Evolutionary conservation across 306 rosid genomes (phyloP).

Genomic region (Inga leiocalycina): DNA sequence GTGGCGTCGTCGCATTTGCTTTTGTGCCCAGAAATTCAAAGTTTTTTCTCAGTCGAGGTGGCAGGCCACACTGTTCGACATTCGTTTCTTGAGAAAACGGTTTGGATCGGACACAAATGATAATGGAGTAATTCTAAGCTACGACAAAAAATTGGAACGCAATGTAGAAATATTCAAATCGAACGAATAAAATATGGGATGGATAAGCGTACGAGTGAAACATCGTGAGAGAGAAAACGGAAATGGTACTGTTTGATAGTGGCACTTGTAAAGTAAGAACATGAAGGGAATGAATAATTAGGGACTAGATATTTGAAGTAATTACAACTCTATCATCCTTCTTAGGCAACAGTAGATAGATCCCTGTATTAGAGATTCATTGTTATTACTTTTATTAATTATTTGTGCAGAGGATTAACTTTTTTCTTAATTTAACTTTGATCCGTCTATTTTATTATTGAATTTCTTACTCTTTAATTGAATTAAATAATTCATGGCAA

Average conservation of each 20-base stretch:
- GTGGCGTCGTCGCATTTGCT: conserved; percentile 39
- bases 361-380: neutral
- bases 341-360: neutral
- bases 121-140: conserved; percentile 29
- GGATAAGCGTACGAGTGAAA: conserved; percentile 9
- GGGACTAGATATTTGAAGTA: neutral
- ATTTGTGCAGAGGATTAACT: neutral
- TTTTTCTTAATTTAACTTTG: neutral
- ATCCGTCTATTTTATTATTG: neutral
- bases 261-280: neutral
- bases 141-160: neutral
- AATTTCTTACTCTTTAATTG: too few relatives aligned
- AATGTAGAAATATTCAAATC: neutral
- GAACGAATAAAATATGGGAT: neutral
- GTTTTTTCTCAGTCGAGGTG: conserved; percentile 46
- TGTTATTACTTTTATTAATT: neutral
- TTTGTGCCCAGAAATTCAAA: conserved; percentile 37
- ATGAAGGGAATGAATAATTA: neutral
- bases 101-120: conserved; percentile 42
- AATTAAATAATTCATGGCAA: neutral
- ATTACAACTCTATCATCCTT: conserved; percentile 24
- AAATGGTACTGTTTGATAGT: neutral
- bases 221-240: conserved; percentile 1
- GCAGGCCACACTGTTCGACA: conserved; percentile 44
- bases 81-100: conserved; percentile 54